Conservation (phyloP, 768 basidiomycete species). For the Mrakia blollopis region DNA sequence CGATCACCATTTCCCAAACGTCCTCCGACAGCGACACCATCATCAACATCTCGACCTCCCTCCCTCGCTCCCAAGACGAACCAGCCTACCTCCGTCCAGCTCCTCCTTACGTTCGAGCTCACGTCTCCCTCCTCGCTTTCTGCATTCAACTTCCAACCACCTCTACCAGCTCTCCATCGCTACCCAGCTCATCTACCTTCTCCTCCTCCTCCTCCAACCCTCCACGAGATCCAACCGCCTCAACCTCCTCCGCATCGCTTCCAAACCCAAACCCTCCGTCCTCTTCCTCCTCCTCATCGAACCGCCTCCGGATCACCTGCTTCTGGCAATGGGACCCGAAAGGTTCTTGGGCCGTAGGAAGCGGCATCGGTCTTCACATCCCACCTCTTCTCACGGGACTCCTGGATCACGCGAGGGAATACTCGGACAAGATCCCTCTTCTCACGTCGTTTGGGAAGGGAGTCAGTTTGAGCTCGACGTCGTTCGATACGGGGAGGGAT, state of each 20-base stretch:
- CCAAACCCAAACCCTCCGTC: not conserved
- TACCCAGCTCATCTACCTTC: no score
- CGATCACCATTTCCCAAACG: constrained; percentile 85
- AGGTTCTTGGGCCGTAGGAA: constrained; percentile 73
- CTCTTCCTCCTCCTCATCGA: constrained; percentile 28
- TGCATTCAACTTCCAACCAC: constrained; percentile 68
- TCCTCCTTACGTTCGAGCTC: constrained; percentile 85
- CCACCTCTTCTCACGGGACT: constrained; percentile 78
- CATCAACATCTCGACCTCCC: constrained; percentile 86
- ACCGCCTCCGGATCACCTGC: constrained; percentile 66
- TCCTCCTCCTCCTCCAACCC: not conserved
- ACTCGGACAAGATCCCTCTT: constrained; percentile 68
- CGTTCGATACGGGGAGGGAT: constrained; percentile 76
- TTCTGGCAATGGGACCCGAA: constrained; percentile 95
- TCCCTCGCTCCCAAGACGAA: constrained; percentile 84
- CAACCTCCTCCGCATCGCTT: constrained; percentile 42
- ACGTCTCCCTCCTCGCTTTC: constrained; percentile 84
- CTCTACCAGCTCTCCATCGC: constrained; percentile 34
- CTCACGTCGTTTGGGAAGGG: constrained; percentile 74
- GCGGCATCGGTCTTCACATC: constrained; percentile 69
- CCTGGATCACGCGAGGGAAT: constrained; percentile 71
- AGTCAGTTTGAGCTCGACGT: constrained; percentile 69
- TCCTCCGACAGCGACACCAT: constrained; percentile 74
- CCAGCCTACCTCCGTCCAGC: constrained; percentile 85
- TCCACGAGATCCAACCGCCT: constrained; percentile 25